phyloP scores from a whole-genome alignment of 2,329 filamentous ascomycete genomes.

The Pseudogymnoascus sp. region DNA sequence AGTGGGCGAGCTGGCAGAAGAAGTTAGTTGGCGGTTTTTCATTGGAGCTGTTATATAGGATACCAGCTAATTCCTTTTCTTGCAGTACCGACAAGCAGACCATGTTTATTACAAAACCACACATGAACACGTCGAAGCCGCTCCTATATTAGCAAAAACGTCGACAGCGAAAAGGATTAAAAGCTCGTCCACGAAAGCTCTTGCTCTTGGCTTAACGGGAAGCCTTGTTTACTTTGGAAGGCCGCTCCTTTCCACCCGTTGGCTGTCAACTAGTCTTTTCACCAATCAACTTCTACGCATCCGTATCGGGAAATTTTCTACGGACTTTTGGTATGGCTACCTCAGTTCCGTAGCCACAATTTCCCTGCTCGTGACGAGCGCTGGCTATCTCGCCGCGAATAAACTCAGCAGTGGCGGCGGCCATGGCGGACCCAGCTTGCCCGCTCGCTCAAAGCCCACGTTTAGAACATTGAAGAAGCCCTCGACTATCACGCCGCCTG shows the following conservation, averaged over 20 bases:
- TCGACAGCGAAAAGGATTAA: not conserved
- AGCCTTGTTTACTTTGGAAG: not conserved
- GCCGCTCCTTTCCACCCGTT: not conserved
- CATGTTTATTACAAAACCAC: not conserved
- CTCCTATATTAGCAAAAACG: not conserved
- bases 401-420: constrained; percentile 18
- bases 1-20: not conserved
- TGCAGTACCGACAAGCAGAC: not conserved
- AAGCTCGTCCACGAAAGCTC: not conserved
- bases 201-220: not conserved
- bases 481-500: not conserved
- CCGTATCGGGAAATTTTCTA: not conserved
- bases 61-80: not conserved
- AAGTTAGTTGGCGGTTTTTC: not conserved
- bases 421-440: constrained; percentile 40
- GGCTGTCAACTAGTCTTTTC: not conserved
- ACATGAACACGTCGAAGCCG: not conserved
- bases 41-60: not conserved
- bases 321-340: not conserved
- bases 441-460: constrained; percentile 35
- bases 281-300: not conserved
- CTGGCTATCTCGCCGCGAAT: not conserved
- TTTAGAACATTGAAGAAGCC: not conserved
- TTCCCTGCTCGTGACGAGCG: not conserved
- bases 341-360: not conserved